Evolutionary conservation across 2,329 filamentous ascomycete species (phyloP).

Genomic region (Aspergillus luchuensis): DNA sequence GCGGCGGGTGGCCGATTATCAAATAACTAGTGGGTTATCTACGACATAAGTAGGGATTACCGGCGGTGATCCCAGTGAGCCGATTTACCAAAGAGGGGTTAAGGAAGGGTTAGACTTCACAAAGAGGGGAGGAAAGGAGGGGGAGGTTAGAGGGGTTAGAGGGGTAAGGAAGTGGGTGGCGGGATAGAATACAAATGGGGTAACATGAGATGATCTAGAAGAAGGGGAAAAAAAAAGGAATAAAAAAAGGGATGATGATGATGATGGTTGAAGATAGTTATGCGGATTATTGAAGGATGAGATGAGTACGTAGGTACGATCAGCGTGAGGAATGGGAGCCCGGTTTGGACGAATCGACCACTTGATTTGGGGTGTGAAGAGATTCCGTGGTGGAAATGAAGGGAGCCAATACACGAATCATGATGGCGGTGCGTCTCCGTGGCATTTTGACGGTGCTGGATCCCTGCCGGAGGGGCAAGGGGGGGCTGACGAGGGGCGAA

Average conservation of each 20-base stretch:
- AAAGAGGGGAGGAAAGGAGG: background rate
- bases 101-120: background rate
- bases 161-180: slow-evolving; percentile 5
- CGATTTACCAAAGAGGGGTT: background rate
- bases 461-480: slow-evolving; percentile 29
- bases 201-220: slow-evolving; percentile 1
- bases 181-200: background rate
- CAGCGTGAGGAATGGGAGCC: background rate
- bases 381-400: slow-evolving; percentile 27
- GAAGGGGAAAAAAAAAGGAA: background rate
- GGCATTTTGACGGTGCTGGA: slow-evolving; percentile 22
- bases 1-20: slow-evolving; percentile 5
- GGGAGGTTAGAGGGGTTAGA: slow-evolving; percentile 2
- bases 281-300: slow-evolving; percentile 12
- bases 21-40: slow-evolving; percentile 7
- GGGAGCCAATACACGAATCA: slow-evolving; percentile 25
- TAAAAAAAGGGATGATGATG: slow-evolving; percentile 9
- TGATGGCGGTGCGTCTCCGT: slow-evolving; percentile 16
- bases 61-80: background rate
- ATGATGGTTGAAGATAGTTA: slow-evolving; percentile 8
- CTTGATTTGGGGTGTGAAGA: slow-evolving; percentile 11
- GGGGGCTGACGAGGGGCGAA: slow-evolving; percentile 23
- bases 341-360: background rate
- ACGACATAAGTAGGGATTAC: background rate
- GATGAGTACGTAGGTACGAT: slow-evolving; percentile 6